Evolutionary conservation across 2,329 filamentous ascomycete genomes (phyloP), one percentile per base, ranked within the genome.

Genomic region (Tolypocladium tropicale): DNA sequence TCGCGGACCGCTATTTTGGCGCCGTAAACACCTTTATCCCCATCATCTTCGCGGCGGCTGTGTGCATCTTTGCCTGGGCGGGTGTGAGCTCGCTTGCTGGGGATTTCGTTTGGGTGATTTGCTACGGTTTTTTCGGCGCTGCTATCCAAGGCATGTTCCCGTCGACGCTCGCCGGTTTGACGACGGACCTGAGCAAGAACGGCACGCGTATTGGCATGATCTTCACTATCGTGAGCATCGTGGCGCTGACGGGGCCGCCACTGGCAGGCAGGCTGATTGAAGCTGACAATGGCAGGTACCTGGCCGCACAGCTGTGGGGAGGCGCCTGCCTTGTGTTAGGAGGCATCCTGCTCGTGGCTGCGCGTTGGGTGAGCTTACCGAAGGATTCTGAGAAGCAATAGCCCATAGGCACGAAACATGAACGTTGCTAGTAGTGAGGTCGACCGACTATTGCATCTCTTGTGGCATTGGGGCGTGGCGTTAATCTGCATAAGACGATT

Each of bases 71-170:
- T 32, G 75, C 73, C 28, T 87, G 84, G 84, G 74, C 78, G 0
- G 77, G 75, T 0, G 78, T 86, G 0, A 55, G 60, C 5, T 62
- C 59, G 6, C 59, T 70, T 0, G 54, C 63, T 0, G 67, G 61
- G 1, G 62, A 62, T 25, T 88, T 87, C 63, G 75, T 73, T 1
- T 90, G 87, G 77, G 72, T 80, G 0, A 71, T 76, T 0, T 74
- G 85, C 56, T 88, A 86, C 63, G 88, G 88, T 1, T 74, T 88
- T 52, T 78, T 78, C 2, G 82, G 78, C 0, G 84, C 83, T 0
- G 83, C 77, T 0, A 80, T 89, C 51, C 85, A 89, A 68, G 78
- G 78, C 7, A 65, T 90, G 12, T 88, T 89, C 62, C 85, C 86
- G 0, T 82, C 84, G 0, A 67, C 68, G 6, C 59, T 67, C 14